Evolutionary conservation across 208 protist species (phyloP).

Genomic region (Leishmania martiniquensis): DNA sequence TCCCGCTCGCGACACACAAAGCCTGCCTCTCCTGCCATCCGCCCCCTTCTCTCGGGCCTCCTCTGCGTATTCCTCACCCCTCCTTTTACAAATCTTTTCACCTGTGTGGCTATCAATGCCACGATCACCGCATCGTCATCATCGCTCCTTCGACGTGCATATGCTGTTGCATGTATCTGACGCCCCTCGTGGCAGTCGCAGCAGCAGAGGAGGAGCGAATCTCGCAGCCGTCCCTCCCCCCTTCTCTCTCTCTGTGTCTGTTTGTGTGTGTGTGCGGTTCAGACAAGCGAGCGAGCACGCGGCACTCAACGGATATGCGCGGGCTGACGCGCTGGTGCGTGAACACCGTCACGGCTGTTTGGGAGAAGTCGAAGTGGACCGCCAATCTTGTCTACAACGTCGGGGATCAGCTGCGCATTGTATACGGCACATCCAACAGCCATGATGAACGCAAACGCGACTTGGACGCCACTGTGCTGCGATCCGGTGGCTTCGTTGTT

Average conservation of each 20-base stretch:
- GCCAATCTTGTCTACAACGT: constrained; percentile 68
- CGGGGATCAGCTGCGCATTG: constrained; percentile 62
- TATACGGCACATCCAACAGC: constrained; percentile 76
- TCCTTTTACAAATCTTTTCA: not conserved
- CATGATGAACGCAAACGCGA: constrained; percentile 52
- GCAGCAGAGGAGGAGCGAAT: not conserved
- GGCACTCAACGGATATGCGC: too few relatives aligned
- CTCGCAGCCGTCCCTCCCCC: not conserved
- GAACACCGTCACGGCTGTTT: constrained; percentile 31
- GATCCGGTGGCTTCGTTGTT: constrained; percentile 38
- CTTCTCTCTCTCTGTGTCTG: not conserved
- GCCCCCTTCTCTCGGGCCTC: not conserved
- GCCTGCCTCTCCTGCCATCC: too few relatives aligned
- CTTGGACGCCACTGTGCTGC: constrained; percentile 42
- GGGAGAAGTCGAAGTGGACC: constrained; percentile 44
- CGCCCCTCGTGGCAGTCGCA: not conserved
- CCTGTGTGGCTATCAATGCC: not conserved
- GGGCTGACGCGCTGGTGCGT: constrained; percentile 25
- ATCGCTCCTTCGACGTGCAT: not conserved
- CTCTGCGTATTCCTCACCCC: not conserved
- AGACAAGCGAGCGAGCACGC: too few relatives aligned
- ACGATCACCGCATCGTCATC: not conserved
- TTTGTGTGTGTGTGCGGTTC: not conserved
- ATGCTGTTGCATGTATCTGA: not conserved
- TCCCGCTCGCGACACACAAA: not conserved